Conservation (phyloP, 2,329 filamentous ascomycete genomes). For the Paramyrothecium roridum region DNA sequence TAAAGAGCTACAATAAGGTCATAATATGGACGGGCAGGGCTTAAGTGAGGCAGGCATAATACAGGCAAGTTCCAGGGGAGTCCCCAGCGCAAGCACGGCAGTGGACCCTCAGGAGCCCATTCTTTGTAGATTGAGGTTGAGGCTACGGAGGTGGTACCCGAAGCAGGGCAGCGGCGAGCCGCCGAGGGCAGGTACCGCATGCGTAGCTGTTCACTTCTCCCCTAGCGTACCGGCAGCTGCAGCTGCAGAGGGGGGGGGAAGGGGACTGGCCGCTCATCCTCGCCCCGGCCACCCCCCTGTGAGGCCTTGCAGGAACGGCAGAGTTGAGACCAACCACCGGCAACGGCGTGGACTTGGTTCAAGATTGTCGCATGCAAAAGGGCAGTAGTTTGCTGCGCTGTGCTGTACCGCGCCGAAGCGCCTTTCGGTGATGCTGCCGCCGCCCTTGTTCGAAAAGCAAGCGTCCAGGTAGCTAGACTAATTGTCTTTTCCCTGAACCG, state of each 20-base stretch:
- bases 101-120: background rate
- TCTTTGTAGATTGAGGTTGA: too few species aligned
- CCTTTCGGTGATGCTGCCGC: background rate
- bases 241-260: too few species aligned
- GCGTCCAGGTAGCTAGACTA: too few species aligned
- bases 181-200: too few species aligned
- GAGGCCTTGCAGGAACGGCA: background rate
- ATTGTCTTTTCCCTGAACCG: too few species aligned
- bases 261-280: background rate
- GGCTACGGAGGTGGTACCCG: too few species aligned
- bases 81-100: background rate
- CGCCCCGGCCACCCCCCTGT: background rate
- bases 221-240: too few species aligned
- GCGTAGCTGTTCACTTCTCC: too few species aligned
- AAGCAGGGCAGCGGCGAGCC: too few species aligned
- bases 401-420: conserved; percentile 3
- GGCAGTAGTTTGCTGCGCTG: conserved; percentile 5
- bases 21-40: background rate
- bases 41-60: background rate
- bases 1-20: background rate
- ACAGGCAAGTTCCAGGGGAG: background rate
- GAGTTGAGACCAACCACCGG: background rate
- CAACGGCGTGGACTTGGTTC: background rate
- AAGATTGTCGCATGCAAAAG: background rate
- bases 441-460: too few species aligned